Conservation (phyloP, 176 grass and related monocot genomes). For the Avena eriantha region DNA sequence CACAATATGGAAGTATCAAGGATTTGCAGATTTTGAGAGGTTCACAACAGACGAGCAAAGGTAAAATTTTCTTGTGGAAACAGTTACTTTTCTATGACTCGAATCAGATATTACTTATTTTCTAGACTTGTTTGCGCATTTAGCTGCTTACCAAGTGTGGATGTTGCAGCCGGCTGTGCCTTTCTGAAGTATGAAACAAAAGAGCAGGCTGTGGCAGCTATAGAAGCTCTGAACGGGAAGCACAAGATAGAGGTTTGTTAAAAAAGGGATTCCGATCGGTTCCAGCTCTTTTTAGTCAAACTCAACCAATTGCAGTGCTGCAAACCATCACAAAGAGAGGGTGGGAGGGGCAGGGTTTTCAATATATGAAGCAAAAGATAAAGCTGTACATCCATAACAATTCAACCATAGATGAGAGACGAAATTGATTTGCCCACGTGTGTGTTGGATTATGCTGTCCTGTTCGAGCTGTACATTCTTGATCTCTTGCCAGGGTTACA, state of each 20-base stretch:
- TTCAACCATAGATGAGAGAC: background rate
- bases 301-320: background rate
- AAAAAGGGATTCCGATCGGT: background rate
- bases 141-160: constrained; percentile 38
- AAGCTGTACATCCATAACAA: constrained; percentile 6
- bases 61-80: constrained; percentile 48
- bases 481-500: background rate
- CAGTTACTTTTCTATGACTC: background rate
- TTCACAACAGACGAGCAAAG: constrained; percentile 95
- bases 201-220: constrained; percentile 89
- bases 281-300: constrained; percentile 5
- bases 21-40: constrained; percentile 98
- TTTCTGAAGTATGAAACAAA: constrained; percentile 98
- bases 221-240: constrained; percentile 80
- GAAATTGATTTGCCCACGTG: constrained; percentile 10
- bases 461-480: background rate
- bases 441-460: constrained; percentile 8
- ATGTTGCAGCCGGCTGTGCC: constrained; percentile 86
- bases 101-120: background rate
- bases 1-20: constrained; percentile 83
- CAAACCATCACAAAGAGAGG: background rate
- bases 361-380: background rate
- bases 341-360: too few species aligned
- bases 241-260: constrained; percentile 66
- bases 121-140: constrained; percentile 7